phyloP scores from a whole-genome alignment of 495 filamentous ascomycete genomes.

The Talaromyces adpressus region DNA sequence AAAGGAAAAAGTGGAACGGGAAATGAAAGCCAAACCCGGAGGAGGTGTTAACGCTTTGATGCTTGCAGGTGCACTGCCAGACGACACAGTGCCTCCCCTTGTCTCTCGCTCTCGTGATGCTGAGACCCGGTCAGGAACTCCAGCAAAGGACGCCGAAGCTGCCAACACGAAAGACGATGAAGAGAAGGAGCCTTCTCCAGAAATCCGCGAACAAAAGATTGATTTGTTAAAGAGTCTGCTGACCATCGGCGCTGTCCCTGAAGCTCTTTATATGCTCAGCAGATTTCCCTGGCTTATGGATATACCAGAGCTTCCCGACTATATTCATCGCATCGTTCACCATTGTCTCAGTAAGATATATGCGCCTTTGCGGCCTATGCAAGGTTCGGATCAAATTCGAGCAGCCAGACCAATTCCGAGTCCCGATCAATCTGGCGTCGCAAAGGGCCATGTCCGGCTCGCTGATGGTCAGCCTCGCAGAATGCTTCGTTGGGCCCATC shows the following conservation, averaged over 20 bases:
- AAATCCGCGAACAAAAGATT: slow-evolving; percentile 87
- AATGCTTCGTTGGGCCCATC: slow-evolving; percentile 66
- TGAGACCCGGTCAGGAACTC: slow-evolving; percentile 35
- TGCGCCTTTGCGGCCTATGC: slow-evolving; percentile 40
- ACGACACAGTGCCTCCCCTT: slow-evolving; percentile 61
- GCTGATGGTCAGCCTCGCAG: slow-evolving; percentile 49
- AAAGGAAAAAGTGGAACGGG: slow-evolving; percentile 74
- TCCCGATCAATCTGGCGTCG: slow-evolving; percentile 52
- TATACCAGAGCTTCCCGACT: slow-evolving; percentile 64
- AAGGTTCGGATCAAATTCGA: slow-evolving; percentile 28
- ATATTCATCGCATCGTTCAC: slow-evolving; percentile 77
- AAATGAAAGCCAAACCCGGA: slow-evolving; percentile 54
- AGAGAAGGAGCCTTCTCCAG: slow-evolving; percentile 57
- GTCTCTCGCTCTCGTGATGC: slow-evolving; percentile 29
- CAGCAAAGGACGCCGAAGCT: slow-evolving; percentile 44
- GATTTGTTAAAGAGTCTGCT: slow-evolving; percentile 77
- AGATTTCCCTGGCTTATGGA: slow-evolving; percentile 88
- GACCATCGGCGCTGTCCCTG: slow-evolving; percentile 85
- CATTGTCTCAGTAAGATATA: slow-evolving; percentile 71
- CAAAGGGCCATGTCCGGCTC: slow-evolving; percentile 60
- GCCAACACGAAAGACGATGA: slow-evolving; percentile 38
- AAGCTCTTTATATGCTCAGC: slow-evolving; percentile 86
- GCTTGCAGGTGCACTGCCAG: slow-evolving; percentile 78
- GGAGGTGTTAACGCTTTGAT: slow-evolving; percentile 77
- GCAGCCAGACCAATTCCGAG: slow-evolving; percentile 45